A percentile compares a stretch with the other conserved stretches of the same genome.
Conservation (phyloP, 805 yeast species). For the Clavispora carvajalis region DNA sequence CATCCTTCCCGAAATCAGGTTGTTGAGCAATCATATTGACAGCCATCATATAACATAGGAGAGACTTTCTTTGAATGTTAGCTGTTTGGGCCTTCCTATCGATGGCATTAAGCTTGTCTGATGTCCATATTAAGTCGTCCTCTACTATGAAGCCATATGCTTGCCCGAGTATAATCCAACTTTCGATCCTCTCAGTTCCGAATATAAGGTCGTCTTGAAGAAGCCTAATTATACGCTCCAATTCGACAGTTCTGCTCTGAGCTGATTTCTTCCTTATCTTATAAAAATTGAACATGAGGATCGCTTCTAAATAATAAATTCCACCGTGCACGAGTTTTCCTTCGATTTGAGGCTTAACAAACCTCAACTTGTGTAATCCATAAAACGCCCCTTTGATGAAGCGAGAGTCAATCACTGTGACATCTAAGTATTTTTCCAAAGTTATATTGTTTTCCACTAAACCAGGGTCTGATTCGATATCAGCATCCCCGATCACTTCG, state of each 20-base stretch:
- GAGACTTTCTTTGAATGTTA: constrained; percentile 57
- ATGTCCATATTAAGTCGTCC: constrained; percentile 88
- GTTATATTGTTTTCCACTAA: constrained; percentile 43
- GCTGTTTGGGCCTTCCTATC: constrained; percentile 63
- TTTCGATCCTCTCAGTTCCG: constrained; percentile 66
- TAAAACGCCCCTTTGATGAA: constrained; percentile 45
- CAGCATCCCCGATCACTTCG: constrained; percentile 68
- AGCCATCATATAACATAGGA: constrained; percentile 74
- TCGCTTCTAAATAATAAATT: constrained; percentile 64
- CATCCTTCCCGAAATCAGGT: neutral
- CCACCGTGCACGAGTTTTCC: constrained; percentile 43
- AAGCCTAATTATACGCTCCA: constrained; percentile 66
- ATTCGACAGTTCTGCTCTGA: constrained; percentile 78
- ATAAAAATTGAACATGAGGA: constrained; percentile 62
- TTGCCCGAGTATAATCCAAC: constrained; percentile 82
- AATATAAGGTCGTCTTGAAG: constrained; percentile 63
- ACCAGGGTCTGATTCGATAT: constrained; percentile 33
- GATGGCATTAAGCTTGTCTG: constrained; percentile 65
- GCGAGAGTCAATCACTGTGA: constrained; percentile 37
- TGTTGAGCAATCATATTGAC: constrained; percentile 32
- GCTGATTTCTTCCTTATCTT: constrained; percentile 65
- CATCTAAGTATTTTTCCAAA: constrained; percentile 44
- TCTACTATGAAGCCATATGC: constrained; percentile 76
- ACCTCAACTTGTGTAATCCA: constrained; percentile 38
- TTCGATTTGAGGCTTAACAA: constrained; percentile 22